A percentile compares a stretch with the other conserved stretches of the same genome.
Evolutionary conservation across 805 yeast genomes (phyloP).

Genomic region (Wickerhamiella hasegawae): DNA sequence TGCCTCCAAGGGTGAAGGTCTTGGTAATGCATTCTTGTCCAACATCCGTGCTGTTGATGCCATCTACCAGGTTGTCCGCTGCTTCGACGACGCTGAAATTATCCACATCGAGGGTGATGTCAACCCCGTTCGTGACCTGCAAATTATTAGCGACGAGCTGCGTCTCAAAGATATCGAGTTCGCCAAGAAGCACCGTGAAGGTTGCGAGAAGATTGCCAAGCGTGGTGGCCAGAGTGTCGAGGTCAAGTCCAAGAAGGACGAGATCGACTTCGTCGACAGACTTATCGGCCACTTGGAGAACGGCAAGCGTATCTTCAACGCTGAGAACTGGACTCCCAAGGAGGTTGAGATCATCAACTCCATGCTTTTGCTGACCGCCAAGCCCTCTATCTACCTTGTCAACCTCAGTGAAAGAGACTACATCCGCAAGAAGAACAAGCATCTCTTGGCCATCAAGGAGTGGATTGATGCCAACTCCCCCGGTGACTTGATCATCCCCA

Average conservation of each 20-base stretch:
- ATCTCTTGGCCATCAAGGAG: conserved; percentile 60
- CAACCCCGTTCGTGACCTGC: conserved; percentile 87
- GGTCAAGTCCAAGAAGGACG: conserved; percentile 77
- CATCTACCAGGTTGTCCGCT: conserved; percentile 91
- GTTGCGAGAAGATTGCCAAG: conserved; percentile 60
- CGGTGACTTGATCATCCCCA: conserved; percentile 81
- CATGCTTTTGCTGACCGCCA: conserved; percentile 81
- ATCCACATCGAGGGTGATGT: conserved; percentile 96
- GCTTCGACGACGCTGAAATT: conserved; percentile 95
- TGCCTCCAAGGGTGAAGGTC: conserved; percentile 92
- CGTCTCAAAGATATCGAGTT: conserved; percentile 95
- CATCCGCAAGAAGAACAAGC: conserved; percentile 77
- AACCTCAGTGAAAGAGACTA: conserved; percentile 83
- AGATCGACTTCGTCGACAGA: conserved; percentile 53
- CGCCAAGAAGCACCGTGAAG: conserved; percentile 67
- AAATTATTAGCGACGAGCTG: conserved; percentile 78
- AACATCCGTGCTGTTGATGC: conserved; percentile 97
- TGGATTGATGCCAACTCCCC: conserved; percentile 86
- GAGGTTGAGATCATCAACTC: conserved; percentile 83
- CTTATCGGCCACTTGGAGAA: conserved; percentile 64
- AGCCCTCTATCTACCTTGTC: conserved; percentile 84
- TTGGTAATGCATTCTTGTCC: conserved; percentile 93
- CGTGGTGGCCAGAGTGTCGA: conserved; percentile 85
- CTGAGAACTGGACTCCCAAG: conserved; percentile 72
- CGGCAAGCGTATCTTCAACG: conserved; percentile 80